These are phyloP conservation scores for Corinectria fuckeliana DNA, from an alignment of 2,329 filamentous ascomycete species.

Conservation along the genomic window DNA sequence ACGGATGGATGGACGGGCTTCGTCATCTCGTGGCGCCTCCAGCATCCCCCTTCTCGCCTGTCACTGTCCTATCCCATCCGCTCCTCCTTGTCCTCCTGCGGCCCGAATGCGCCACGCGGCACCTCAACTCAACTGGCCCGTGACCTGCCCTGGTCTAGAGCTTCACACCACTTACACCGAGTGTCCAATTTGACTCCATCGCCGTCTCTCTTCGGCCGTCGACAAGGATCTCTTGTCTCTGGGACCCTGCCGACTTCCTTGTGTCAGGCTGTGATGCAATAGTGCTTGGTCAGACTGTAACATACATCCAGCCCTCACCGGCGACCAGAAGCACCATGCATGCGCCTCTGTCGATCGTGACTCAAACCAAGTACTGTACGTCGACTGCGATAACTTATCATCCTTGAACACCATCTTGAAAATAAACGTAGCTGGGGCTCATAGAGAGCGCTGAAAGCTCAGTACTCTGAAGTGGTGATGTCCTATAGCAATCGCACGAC, in stretches of 20 bases:
- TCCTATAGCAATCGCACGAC: background rate
- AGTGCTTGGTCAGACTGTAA: slow-evolving; percentile 10
- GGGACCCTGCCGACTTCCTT: background rate
- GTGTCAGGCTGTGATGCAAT: slow-evolving; percentile 1
- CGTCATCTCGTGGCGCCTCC: slow-evolving; percentile 11
- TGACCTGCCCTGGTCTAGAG: slow-evolving; percentile 7
- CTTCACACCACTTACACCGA: slow-evolving; percentile 10
- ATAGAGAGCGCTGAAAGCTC: background rate
- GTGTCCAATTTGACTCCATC: background rate
- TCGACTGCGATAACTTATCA: background rate
- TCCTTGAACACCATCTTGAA: background rate
- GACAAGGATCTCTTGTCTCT: background rate
- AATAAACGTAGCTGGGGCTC: background rate
- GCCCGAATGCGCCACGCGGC: slow-evolving; percentile 22
- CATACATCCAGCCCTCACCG: background rate
- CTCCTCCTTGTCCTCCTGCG: slow-evolving; percentile 10
- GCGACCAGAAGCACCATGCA: background rate
- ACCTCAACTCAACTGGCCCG: slow-evolving; percentile 7
- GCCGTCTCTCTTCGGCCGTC: background rate
- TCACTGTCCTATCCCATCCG: slow-evolving; percentile 8
- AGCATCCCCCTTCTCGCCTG: background rate
- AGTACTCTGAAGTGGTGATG: background rate
- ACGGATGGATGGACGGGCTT: background rate
- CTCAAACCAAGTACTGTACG: background rate
- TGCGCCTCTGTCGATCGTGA: background rate